Evolutionary conservation across 164 flowering plant genomes (phyloP).

Genomic region (Vitis rupestris): DNA sequence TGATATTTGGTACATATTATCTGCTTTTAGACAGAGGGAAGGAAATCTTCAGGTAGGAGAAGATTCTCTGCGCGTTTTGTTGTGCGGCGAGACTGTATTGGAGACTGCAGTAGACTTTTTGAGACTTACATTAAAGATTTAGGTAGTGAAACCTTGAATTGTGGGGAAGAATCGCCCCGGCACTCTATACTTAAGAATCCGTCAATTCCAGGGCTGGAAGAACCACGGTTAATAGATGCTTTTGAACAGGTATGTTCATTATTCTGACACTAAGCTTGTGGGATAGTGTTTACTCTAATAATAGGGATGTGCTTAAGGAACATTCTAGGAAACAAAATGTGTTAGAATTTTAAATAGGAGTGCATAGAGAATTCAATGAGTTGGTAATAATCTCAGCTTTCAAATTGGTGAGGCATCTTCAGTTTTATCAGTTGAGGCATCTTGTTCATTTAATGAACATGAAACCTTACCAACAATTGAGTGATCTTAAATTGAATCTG

Average conservation of each 20-base stretch:
- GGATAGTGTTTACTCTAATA: too few relatives aligned
- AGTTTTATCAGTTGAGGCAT: not conserved
- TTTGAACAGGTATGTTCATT: slow-evolving; percentile 9
- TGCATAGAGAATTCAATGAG: not conserved
- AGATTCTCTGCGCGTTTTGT: slow-evolving; percentile 40
- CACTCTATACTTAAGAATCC: slow-evolving; percentile 13
- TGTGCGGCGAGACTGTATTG: slow-evolving; percentile 30
- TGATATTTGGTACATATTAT: slow-evolving; percentile 1
- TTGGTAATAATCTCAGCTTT: not conserved
- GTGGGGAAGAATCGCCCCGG: slow-evolving; percentile 12
- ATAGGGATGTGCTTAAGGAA: not conserved
- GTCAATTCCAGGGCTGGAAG: slow-evolving; percentile 20
- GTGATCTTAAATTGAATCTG: too few relatives aligned
- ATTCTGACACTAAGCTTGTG: not conserved
- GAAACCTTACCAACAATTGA: not conserved
- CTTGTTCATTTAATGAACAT: not conserved
- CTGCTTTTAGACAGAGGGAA: slow-evolving; percentile 31
- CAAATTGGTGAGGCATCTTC: not conserved
- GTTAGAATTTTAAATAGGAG: too few relatives aligned
- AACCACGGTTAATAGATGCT: slow-evolving; percentile 5
- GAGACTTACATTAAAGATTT: slow-evolving; percentile 21
- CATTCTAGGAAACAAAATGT: not conserved
- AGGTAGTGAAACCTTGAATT: slow-evolving; percentile 13
- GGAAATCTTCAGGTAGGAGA: slow-evolving; percentile 40
- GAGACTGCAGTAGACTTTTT: slow-evolving; percentile 31